Evolutionary conservation across 371 early-diverging fungal species (phyloP).

Genomic region (Mucor circinelloides): DNA sequence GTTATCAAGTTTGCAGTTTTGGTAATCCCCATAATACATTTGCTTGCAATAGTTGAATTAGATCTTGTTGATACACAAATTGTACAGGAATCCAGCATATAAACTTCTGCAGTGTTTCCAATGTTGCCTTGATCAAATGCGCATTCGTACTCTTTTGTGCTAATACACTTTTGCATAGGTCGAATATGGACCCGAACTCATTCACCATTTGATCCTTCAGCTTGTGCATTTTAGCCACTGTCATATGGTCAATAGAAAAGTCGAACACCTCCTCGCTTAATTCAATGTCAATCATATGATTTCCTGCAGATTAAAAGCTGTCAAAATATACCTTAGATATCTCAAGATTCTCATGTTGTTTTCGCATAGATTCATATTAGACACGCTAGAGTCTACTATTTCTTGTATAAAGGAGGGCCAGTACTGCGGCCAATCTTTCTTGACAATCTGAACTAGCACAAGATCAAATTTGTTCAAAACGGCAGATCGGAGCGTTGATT

Average conservation of each 20-base stretch:
- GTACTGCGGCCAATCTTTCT: constrained; percentile 99
- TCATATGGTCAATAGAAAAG: constrained; percentile 91
- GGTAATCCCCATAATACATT: constrained; percentile 4
- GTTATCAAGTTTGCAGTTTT: background rate
- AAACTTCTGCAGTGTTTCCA: constrained; percentile 72
- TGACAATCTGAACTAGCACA: constrained; percentile 94
- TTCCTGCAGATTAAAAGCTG: too few relatives aligned
- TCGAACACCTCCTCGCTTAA: constrained; percentile 96
- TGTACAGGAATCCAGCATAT: constrained; percentile 29
- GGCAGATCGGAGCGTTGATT: constrained; percentile 61
- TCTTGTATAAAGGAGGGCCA: constrained; percentile 99
- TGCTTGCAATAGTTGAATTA: constrained; percentile 11
- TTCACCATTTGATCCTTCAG: constrained; percentile 89
- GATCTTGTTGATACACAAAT: constrained; percentile 18
- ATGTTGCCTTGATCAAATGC: constrained; percentile 79
- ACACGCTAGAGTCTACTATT: constrained; percentile 86
- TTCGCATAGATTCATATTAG: constrained; percentile 89
- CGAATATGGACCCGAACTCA: constrained; percentile 93
- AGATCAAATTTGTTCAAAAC: constrained; percentile 86
- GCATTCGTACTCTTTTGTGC: constrained; percentile 66
- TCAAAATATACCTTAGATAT: constrained; percentile 77
- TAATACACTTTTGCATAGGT: constrained; percentile 90
- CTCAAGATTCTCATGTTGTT: constrained; percentile 98
- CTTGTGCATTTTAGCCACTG: constrained; percentile 83
- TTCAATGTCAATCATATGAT: background rate